A percentile compares a stretch with the other conserved stretches of the same genome.
Evolutionary conservation across 257 asterid species (phyloP).

Genomic region (Nicotiana sylvestris): DNA sequence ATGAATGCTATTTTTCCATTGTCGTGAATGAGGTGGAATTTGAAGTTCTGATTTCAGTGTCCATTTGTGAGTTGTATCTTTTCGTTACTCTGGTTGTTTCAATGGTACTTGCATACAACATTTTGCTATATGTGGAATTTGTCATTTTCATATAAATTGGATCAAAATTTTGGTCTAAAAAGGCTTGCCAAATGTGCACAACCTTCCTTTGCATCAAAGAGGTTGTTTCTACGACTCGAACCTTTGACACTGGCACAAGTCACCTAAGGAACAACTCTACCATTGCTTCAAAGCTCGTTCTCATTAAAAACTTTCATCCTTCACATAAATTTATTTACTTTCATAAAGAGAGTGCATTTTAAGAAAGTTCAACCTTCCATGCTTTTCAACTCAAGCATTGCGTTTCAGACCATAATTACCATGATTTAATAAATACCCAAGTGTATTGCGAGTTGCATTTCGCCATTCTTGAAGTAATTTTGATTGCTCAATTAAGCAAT

Average conservation of each 20-base stretch:
- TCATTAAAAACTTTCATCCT: neutral
- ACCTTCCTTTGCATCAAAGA: neutral
- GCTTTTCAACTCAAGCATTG: neutral
- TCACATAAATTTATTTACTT: neutral
- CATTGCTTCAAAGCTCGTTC: neutral
- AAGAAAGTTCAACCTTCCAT: conserved; percentile 1
- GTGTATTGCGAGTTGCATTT: neutral
- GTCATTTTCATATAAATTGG: neutral
- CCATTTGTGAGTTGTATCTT: neutral
- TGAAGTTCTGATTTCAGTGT: neutral
- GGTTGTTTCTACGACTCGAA: neutral
- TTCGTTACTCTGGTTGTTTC: neutral
- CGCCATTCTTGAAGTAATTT: neutral
- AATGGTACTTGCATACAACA: neutral
- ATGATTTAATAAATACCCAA: neutral
- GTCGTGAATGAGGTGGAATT: neutral
- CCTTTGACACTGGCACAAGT: neutral
- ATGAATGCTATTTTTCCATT: neutral
- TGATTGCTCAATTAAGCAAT: neutral
- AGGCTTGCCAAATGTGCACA: neutral
- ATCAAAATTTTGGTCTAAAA: neutral
- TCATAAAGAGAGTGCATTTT: neutral
- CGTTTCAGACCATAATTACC: neutral
- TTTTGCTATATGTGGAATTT: neutral
- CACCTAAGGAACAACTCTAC: conserved; percentile 4